Percentiles rank a stretch among this genome's conserved stretches.
phyloP scores from a whole-genome alignment of 176 grass and related monocot genomes.

The Thalia dealbata region DNA sequence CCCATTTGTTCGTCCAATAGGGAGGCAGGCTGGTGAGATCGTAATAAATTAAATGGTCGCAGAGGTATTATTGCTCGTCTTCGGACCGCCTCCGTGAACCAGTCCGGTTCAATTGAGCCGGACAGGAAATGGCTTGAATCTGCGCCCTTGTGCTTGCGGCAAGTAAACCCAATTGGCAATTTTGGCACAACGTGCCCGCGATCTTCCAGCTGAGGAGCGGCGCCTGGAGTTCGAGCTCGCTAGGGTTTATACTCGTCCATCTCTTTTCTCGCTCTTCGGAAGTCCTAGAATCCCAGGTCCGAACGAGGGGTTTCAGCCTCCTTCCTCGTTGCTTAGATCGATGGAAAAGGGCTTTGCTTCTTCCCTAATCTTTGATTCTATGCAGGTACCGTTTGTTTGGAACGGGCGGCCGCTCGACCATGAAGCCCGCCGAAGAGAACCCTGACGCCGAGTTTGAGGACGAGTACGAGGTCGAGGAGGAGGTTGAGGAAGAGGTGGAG shows the following conservation, averaged over 20 bases:
- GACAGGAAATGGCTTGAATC: neutral
- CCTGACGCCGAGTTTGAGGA: constrained; percentile 54
- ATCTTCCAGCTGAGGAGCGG: neutral
- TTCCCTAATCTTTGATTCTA: neutral
- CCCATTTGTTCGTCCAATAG: no score
- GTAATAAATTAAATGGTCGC: no score
- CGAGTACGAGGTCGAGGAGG: constrained; percentile 35
- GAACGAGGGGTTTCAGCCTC: neutral
- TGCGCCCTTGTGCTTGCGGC: neutral
- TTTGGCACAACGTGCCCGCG: neutral
- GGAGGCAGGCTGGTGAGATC: no score
- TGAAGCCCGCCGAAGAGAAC: constrained; percentile 33
- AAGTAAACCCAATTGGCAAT: neutral
- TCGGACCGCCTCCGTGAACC: neutral
- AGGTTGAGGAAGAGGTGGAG: constrained; percentile 3
- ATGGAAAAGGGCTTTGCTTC: neutral
- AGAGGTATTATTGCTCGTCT: no score
- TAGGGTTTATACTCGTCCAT: constrained; percentile 1
- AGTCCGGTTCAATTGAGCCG: neutral
- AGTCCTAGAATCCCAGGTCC: neutral
- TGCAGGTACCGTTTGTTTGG: constrained; percentile 11
- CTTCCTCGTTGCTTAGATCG: neutral
- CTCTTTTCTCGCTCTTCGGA: neutral
- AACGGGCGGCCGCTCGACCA: neutral
- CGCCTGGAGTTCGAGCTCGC: neutral